Evolutionary conservation across 495 filamentous ascomycete genomes (phyloP), one percentile per base, ranked within the genome.

Genomic region (Endocarpon pusillum): DNA sequence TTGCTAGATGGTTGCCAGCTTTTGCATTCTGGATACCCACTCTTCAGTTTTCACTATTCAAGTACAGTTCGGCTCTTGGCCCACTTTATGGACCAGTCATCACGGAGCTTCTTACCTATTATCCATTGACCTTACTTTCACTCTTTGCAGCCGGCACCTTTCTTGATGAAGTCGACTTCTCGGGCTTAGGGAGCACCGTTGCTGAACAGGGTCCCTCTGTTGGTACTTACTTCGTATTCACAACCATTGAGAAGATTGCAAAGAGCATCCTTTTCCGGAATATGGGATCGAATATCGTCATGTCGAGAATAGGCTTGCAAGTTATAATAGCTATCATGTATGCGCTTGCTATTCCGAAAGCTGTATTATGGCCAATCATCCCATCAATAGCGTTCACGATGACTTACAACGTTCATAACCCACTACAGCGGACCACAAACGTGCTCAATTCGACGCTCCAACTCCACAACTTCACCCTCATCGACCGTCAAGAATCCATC

Each of bases 401-500:
- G 17, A 56, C 73, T 11, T 64, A 67, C 22, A 92, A 93, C 46
- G 70, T 74, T 7, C 83, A 93, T 50, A 54, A 80, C 19, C 58
- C 67, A 12, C 62, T 67, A 3, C 38, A 41, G 18, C 46, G 48
- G 32, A 67, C 69, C 12, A 62, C 68, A 0, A 47, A 47, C 4
- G 58, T 61, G 1, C 50, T 89, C 14, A 87, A 94, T 40, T 47
- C 53, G 3, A 75, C 66, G 1, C 55, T 96, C 12, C 44, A 52
- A 15, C 45, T 43, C 10, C 54, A 61, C 28, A 59, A 58, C 3
- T 69, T 53, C 34, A 60, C 66, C 2, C 53, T 96, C 4, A 46
- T 94, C 25, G 85, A 77, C 21, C 75, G 89, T 11, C 58, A 69
- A 44, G 86, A 94, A 47, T 91, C 81, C 0, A 50, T 73, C 10